Evolutionary conservation across 805 yeast species (phyloP).

Genomic region (Danielia reshetovae): DNA sequence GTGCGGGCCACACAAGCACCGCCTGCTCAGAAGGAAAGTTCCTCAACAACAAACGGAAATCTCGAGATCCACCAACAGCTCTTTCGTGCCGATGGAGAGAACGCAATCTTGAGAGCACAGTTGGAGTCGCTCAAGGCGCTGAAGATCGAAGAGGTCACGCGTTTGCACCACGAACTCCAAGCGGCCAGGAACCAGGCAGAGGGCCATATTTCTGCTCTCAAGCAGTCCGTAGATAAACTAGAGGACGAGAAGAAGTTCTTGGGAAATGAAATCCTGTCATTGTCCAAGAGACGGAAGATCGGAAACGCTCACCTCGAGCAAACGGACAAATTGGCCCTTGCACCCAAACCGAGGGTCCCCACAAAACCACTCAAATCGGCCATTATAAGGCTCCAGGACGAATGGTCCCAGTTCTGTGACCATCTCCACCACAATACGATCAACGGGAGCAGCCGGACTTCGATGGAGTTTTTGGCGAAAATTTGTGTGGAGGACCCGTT

Average conservation of each 20-base stretch:
- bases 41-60: too few species aligned
- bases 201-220: conserved; percentile 29
- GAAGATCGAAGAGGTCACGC: conserved; percentile 33
- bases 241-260: conserved; percentile 43
- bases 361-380: background rate
- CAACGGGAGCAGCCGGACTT: conserved; percentile 30
- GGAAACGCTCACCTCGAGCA: background rate
- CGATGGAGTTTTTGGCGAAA: conserved; percentile 29
- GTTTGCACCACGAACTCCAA: conserved; percentile 17
- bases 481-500: conserved; percentile 24
- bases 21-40: background rate
- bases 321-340: background rate
- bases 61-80: conserved; percentile 20
- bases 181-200: conserved; percentile 20
- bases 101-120: conserved; percentile 70
- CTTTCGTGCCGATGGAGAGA: conserved; percentile 71
- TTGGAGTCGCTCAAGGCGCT: conserved; percentile 44
- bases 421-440: conserved; percentile 35
- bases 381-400: conserved; percentile 27
- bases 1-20: conserved; percentile 33
- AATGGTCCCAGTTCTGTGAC: conserved; percentile 30
- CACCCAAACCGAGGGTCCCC: background rate
- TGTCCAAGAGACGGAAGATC: conserved; percentile 20
- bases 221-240: conserved; percentile 30
- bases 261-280: conserved; percentile 32